Base-by-base conservation (phyloP, 2,329 filamentous ascomycete species). In the Verticillium klebahnii region DNA sequence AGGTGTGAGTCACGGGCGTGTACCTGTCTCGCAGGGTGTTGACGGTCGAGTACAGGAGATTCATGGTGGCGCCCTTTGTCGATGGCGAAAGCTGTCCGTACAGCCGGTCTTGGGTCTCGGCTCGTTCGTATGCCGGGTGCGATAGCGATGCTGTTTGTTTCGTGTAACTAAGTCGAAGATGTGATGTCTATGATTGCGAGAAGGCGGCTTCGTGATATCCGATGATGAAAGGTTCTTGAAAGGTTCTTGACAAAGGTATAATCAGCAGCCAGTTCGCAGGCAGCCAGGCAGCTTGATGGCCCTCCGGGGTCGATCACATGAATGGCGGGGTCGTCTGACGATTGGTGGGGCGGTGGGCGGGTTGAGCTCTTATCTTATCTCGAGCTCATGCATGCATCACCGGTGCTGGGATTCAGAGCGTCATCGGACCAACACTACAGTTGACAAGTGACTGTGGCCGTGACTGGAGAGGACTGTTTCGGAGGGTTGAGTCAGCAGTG, bases 21-120 rank as follows among this genome's bases (percentile, higher is more conserved):
- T 96, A 94, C 69, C 89, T 89, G 78, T 98, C 95, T 69, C 94
- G 91, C 72, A 97, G 88, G 69, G 89, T 92, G 76, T 96, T 95
- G 75, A 97, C 89, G 59, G 92, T 94, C 61, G 93, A 96, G 77
- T 96, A 92, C 71, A 97, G 85, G 80, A 93, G 89, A 75, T 96
- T 95, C 92, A 97, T 96, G 63, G 67, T 78, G 71, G 58, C 9
- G 32, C 52, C 40, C 17, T 50, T 31, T 32, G 45, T 50, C 23
- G 45, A 50, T 14, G 45, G n/a, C 5, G 39, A 36, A 36, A 36
- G 45, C n/a, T 50, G 11, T 50, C 45, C n/a, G 19, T 50, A 8
- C 11, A 23, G n/a, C n/a, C 5, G 19, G 45, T 36, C 17, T 57
- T 14, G 29, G 11, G 4, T 8, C 23, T 32, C 15, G n/a, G 32